Base-by-base conservation (phyloP, 176 grass and related monocot genomes). In the Juncus inflexus region DNA sequence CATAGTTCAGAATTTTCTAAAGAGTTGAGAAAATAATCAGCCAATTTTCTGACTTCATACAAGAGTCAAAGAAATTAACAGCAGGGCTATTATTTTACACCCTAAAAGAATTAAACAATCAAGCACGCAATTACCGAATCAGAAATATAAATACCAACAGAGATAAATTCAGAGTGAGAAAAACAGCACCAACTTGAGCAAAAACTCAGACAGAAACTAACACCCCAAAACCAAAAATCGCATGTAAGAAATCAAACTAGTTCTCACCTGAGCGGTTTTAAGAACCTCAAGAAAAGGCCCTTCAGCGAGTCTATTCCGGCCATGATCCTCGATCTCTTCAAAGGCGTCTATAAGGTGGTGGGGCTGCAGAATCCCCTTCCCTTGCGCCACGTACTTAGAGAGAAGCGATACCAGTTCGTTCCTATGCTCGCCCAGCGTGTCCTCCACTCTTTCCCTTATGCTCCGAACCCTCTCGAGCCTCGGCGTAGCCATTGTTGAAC, bases 391-490 rank as follows among this genome's bases (percentile, higher is more conserved):
- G 63, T 81, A 96, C 79, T 80, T 97, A 70, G 88, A 91, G 43
- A 97, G 76, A 52, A 97, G 94, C 37, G 83, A 79, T 58, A 97
- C 85, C 77, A 97, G 85, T 49, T 97, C 84, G 94, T 97, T 97
- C 75, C 94, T 80, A 73, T 97, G 78, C 67, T 77, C 88, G 36
- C 64, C 62, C 64, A 97, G 83, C 42, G 88, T 97, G 72, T 91
- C 88, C 82, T 97, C 88, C 6, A 97, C 80, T 65, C 83, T 90
- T 56, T 97, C 94, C 16, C 87, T 75, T 77, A 89, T 70, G 82
- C 88, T 97, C 15, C 50, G 69, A 16, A 55, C 15, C 52, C 94
- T 85, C 35, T 60, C 80, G 5, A 97, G 75, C 80, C 76, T 97
- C 52, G 77, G 61, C 5, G 70, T 53, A 38, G 74, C 57, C 94